A percentile compares a stretch with the other conserved stretches of the same genome.
Evolutionary conservation across 2,329 filamentous ascomycete genomes (phyloP).

Genomic region (Trichophyton simii): DNA sequence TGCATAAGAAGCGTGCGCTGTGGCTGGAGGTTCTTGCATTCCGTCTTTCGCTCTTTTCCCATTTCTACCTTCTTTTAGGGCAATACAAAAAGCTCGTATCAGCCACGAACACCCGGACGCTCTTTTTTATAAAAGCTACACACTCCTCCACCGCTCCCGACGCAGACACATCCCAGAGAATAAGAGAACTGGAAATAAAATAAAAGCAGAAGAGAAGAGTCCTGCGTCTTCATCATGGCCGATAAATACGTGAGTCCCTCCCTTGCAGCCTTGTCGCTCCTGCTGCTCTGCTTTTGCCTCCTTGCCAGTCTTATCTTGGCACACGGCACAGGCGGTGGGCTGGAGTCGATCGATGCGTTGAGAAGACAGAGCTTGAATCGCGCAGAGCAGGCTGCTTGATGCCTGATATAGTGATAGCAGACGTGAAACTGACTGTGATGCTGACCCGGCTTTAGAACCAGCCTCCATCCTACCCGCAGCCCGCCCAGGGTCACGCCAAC

Average conservation of each 20-base stretch:
- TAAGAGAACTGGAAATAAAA: not conserved
- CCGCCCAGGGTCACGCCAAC: not conserved
- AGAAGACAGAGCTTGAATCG: not conserved
- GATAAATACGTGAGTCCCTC: slow-evolving; percentile 3
- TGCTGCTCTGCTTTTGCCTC: not conserved
- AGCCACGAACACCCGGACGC: not conserved
- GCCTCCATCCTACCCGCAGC: slow-evolving; percentile 10
- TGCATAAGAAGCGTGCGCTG: not conserved
- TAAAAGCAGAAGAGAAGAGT: not conserved
- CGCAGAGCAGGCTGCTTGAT: not conserved
- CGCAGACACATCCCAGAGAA: not conserved
- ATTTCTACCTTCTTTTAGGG: not conserved
- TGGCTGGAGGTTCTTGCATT: not conserved
- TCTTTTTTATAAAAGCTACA: not conserved
- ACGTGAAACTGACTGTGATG: not conserved
- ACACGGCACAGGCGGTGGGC: not conserved
- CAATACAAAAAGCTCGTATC: too few relatives aligned
- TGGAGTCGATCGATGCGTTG: not conserved
- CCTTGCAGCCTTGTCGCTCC: not conserved
- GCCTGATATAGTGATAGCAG: not conserved
- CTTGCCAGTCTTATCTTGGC: not conserved
- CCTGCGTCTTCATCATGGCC: not conserved
- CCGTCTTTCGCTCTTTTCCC: not conserved
- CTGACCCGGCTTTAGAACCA: not conserved
- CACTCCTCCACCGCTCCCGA: not conserved